Evolutionary conservation across 768 basidiomycete species (phyloP), one percentile per base, ranked within the genome.

Genomic region (Tylopilus balloui): DNA sequence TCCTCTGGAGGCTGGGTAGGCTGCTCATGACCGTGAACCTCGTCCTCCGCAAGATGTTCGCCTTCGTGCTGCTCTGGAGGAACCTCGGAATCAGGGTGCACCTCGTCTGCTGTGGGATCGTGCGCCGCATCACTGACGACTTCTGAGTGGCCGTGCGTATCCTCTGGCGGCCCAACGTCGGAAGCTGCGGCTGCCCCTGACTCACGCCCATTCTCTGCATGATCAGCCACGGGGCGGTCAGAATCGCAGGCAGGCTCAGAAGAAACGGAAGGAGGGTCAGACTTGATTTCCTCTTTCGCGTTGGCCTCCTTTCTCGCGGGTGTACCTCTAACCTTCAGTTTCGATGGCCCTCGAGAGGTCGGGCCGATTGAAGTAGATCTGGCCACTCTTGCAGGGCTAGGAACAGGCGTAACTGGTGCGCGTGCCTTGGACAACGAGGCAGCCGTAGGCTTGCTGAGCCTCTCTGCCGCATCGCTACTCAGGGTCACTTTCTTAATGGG

Each of bases 361-460:
- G 64, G 45, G 10, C 69, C 70, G 27, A 56, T 19, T 46, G 65
- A 47, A 39, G 64, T 53, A 19, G 70, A 57, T 39, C 70, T 62
- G 10, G 64, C 50, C 11, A 74, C 52, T 36, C 52, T 57, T 5
- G 60, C 47, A 28, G 65, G 58, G 21, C 56, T 60, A 12, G 52
- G 39, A 34, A 23, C 42, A 27, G 53, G 13, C 21, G 58, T 42
- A 8, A 40, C 58, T 4, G 65, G 53, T n/a, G 71, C 53, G 15
- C 82, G 77, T 19, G 78, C 78, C 61, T 80, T 84, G 20, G 80
- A 81, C 50, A 86, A 61, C 2, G 86, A 87, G 23, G 88, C 84
- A 10, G 87, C 86, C 1, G 88, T 90, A n/a, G 88, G 88, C 65
- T 88, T 88, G 66, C 80, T 87, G 36, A 90, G 71, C 43, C 88